phyloP scores from a whole-genome alignment of 306 rosid genomes.

The Cucurbita pepo region DNA sequence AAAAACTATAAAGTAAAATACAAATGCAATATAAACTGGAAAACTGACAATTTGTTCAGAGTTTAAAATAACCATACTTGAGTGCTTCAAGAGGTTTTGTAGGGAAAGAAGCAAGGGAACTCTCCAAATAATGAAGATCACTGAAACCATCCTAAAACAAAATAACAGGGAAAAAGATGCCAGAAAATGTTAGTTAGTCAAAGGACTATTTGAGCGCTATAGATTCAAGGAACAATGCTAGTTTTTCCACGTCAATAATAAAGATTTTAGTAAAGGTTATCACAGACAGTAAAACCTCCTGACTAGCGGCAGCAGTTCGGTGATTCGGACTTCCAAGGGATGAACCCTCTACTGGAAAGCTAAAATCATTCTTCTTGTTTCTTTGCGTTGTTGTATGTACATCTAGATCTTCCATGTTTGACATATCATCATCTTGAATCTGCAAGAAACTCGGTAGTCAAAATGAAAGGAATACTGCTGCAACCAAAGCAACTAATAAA shows the following conservation, averaged over 20 bases:
- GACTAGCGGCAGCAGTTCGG: constrained; percentile 28
- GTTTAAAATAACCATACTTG: constrained; percentile 1
- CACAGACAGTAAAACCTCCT: constrained; percentile 36
- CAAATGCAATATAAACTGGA: background rate
- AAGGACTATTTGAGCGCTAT: background rate
- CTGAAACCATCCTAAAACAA: constrained; percentile 59
- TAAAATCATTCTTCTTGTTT: constrained; percentile 19
- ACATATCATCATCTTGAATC: constrained; percentile 71
- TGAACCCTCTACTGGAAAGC: constrained; percentile 28
- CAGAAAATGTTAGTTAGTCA: background rate
- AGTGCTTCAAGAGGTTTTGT: constrained; percentile 17
- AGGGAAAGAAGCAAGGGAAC: constrained; percentile 81
- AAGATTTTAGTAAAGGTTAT: background rate
- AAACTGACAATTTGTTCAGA: background rate
- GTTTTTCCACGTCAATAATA: background rate
- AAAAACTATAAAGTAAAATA: background rate
- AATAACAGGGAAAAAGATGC: background rate
- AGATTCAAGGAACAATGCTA: background rate
- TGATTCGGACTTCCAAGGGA: constrained; percentile 29
- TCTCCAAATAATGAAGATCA: constrained; percentile 63
- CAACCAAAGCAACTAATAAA: background rate
- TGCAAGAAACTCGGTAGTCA: constrained; percentile 20
- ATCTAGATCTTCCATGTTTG: constrained; percentile 37
- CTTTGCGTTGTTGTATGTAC: constrained; percentile 21
- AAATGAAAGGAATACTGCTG: constrained; percentile 2